Percentiles rank a stretch among this genome's conserved stretches.
phyloP scores from a whole-genome alignment of 1,284 basidiomycete genomes.

The Peniophora sp. region DNA sequence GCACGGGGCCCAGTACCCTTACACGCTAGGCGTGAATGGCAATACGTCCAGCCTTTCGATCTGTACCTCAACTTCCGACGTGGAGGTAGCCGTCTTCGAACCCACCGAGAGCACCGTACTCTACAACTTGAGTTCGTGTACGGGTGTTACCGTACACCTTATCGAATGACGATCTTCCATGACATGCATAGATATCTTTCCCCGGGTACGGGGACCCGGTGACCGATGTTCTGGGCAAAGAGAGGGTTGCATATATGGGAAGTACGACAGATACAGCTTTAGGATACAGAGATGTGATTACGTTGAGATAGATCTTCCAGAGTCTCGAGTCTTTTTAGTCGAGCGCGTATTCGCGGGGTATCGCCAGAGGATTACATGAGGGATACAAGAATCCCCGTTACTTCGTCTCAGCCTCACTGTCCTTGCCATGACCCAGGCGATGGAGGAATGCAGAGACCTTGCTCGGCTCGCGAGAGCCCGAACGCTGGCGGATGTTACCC shows the following conservation, averaged over 20 bases:
- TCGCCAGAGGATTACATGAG: no score
- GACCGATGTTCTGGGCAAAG: no score
- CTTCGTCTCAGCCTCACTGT: no score
- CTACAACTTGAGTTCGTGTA: not conserved
- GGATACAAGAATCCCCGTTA: no score
- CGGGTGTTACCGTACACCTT: not conserved
- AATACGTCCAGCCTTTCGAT: not conserved
- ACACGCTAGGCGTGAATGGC: not conserved
- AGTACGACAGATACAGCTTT: no score
- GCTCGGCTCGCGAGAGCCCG: conserved; percentile 27
- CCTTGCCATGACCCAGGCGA: not conserved
- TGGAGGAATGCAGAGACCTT: not conserved
- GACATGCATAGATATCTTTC: no score
- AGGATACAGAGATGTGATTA: no score
- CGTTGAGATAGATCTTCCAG: no score
- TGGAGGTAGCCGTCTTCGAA: not conserved
- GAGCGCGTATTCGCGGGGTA: no score
- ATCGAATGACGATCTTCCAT: not conserved
- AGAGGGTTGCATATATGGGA: no score
- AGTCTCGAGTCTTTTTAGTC: no score
- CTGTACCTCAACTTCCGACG: not conserved
- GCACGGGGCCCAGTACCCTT: not conserved
- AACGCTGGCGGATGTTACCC: conserved; percentile 58
- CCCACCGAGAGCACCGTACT: not conserved
- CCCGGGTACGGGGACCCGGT: no score